Evolutionary conservation across 371 early-diverging fungal species (phyloP).

Genomic region (Smittium culicis): DNA sequence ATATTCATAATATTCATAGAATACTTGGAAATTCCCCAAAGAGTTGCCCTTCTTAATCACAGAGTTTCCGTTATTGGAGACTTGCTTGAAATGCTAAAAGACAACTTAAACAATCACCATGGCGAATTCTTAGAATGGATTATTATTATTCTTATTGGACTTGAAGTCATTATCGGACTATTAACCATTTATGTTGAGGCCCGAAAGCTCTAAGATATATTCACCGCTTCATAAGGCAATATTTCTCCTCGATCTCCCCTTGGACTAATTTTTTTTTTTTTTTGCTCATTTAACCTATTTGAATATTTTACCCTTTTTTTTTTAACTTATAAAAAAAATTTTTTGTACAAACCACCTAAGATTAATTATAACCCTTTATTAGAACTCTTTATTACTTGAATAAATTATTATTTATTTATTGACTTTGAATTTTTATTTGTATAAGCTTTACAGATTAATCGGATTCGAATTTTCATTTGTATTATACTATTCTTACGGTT

Average conservation of each 20-base stretch:
- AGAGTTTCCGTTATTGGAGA: conserved; percentile 64
- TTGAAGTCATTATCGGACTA: conserved; percentile 65
- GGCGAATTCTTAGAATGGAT: conserved; percentile 74
- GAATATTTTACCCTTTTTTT: no score
- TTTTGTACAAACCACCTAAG: no score
- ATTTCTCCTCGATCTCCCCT: background rate
- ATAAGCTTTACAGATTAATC: no score
- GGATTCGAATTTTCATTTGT: no score
- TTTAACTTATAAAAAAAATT: no score
- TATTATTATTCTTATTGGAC: conserved; percentile 62
- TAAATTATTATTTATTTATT: no score
- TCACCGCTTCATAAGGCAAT: background rate
- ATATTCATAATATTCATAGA: conserved; percentile 35
- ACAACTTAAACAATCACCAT: conserved; percentile 40
- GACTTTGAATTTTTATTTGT: no score
- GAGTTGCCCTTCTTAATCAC: conserved; percentile 68
- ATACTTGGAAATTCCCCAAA: conserved; percentile 69
- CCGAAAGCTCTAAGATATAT: conserved; percentile 18
- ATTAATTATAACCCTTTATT: no score
- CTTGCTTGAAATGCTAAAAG: conserved; percentile 64
- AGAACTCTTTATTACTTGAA: no score
- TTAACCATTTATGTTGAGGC: conserved; percentile 64
- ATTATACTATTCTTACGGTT: no score
- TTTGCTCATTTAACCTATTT: no score
- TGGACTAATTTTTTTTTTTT: no score